Evolutionary conservation across 2,329 filamentous ascomycete species (phyloP).

Genomic region (Colletotrichum tanaceti): DNA sequence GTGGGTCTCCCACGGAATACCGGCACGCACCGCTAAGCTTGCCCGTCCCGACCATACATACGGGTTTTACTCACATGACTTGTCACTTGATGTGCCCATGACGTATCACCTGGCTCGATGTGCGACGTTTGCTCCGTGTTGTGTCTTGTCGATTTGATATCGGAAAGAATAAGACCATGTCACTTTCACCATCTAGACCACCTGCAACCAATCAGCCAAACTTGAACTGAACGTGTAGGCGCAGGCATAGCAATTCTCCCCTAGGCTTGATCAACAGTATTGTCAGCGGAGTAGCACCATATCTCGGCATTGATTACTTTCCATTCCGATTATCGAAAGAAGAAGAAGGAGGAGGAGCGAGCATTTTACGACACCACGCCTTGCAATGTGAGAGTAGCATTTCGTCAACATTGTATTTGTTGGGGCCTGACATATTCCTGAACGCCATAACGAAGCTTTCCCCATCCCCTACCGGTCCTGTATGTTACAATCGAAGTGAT

Average conservation of each 20-base stretch:
- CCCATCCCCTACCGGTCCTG: slow-evolving; percentile 31
- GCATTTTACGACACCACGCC: not conserved
- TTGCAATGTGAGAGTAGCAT: slow-evolving; percentile 14
- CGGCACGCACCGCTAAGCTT: slow-evolving; percentile 38
- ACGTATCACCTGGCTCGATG: not conserved
- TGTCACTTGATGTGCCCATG: not conserved
- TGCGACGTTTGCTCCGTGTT: not conserved
- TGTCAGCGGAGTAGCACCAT: not conserved
- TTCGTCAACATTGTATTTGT: slow-evolving; percentile 26
- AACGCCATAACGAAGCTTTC: slow-evolving; percentile 37
- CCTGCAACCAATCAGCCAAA: no score
- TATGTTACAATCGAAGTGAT: slow-evolving; percentile 39
- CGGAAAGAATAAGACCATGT: not conserved
- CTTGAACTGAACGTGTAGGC: not conserved
- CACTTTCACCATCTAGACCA: not conserved
- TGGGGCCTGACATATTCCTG: slow-evolving; percentile 32
- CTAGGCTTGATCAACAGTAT: not conserved
- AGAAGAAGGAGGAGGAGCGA: not conserved
- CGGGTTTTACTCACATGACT: not conserved
- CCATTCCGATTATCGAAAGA: not conserved
- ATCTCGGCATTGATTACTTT: not conserved
- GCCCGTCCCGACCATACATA: slow-evolving; percentile 24
- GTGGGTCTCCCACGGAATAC: slow-evolving; percentile 33
- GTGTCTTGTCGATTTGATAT: not conserved
- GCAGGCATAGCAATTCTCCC: not conserved